These are phyloP conservation scores for Clohesyomyces aquaticus DNA, from an alignment of 495 filamentous ascomycete species.

Conservation along the genomic window DNA sequence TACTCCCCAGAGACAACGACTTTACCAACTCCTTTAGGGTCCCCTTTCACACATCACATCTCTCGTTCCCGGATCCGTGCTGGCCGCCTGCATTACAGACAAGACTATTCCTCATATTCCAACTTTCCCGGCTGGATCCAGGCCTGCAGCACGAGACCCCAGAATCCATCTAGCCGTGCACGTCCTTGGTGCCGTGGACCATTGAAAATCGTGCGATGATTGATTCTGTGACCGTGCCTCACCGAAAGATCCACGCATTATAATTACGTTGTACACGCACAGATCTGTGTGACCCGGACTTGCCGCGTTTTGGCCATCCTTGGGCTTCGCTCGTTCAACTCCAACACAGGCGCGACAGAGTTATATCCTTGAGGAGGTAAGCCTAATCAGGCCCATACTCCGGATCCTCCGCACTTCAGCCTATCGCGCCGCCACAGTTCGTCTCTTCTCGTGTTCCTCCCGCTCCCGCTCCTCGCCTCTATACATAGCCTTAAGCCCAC, in stretches of 20 bases:
- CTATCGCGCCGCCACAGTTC: slow-evolving; percentile 24
- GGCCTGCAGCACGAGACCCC: neutral
- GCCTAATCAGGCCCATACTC: slow-evolving; percentile 33
- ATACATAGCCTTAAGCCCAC: slow-evolving; percentile 28
- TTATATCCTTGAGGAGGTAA: slow-evolving; percentile 28
- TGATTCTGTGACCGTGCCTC: neutral
- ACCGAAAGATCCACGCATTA: slow-evolving; percentile 6
- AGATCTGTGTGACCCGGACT: slow-evolving; percentile 5
- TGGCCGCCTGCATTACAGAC: slow-evolving; percentile 18
- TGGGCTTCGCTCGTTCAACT: neutral
- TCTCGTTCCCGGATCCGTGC: slow-evolving; percentile 11
- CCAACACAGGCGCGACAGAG: slow-evolving; percentile 4
- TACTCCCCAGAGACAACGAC: neutral
- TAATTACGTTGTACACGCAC: slow-evolving; percentile 20
- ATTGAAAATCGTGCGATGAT: slow-evolving; percentile 11
- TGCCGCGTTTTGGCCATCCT: neutral
- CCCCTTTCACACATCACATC: slow-evolving; percentile 16
- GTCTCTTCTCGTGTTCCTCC: slow-evolving; percentile 19
- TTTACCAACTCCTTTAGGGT: neutral
- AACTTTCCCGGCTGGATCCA: neutral
- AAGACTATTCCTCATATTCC: slow-evolving; percentile 1
- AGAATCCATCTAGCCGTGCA: slow-evolving; percentile 6
- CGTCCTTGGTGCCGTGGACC: neutral
- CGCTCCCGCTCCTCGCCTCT: slow-evolving; percentile 7
- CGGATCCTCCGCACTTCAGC: slow-evolving; percentile 32